Base-by-base conservation (phyloP, 257 asterid species). In the Nicotiana benthamiana region DNA sequence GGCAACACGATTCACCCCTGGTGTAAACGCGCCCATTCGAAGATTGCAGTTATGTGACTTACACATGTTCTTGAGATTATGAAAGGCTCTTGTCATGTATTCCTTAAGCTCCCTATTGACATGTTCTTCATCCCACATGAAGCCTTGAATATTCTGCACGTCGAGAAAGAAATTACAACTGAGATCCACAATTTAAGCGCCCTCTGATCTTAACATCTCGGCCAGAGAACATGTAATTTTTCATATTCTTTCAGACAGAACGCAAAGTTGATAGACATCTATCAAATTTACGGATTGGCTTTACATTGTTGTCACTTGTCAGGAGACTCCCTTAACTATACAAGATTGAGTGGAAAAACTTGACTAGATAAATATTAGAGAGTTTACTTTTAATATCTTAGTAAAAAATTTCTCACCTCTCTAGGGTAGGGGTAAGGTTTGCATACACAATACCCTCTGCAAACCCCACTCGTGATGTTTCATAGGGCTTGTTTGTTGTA, bases 1-100 rank as follows among this genome's bases (percentile, higher is more conserved):
- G 0, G 98, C 98, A 75, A 94, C 98, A 4, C 97, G 96, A 84
- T 86, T 89, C 80, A 94, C 97, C 43, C 98, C 98, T 77, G 91
- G 83, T 0, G 96, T 90, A 62, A 93, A 94, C 12, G 97, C 97
- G 9, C 98, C 98, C 98, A 94, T 94, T 17, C 97, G 96, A 74
- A 91, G 94, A 86, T 90, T 91, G 92, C 97, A 94, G n/a, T 84
- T 75, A 75, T 94, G 94, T 1, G 91, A 57, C 76, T 89, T 82
- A 61, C 97, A 94, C 92, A 92, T 67, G 81, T 59, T 80, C 89
- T 90, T 94, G 79, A 94, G 91, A 81, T 90, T 88, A 27, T 83
- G 88, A 80, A 93, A 94, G 62, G 97, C 92, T 83, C 34, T 90
- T 9, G 96, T 90, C 98, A 94, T 94, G 90, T 94, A 94, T 72